A percentile compares a stretch with the other conserved stretches of the same genome.
Evolutionary conservation across 2,329 filamentous ascomycete species (phyloP).

Genomic region (Pestalotiopsis sp.): DNA sequence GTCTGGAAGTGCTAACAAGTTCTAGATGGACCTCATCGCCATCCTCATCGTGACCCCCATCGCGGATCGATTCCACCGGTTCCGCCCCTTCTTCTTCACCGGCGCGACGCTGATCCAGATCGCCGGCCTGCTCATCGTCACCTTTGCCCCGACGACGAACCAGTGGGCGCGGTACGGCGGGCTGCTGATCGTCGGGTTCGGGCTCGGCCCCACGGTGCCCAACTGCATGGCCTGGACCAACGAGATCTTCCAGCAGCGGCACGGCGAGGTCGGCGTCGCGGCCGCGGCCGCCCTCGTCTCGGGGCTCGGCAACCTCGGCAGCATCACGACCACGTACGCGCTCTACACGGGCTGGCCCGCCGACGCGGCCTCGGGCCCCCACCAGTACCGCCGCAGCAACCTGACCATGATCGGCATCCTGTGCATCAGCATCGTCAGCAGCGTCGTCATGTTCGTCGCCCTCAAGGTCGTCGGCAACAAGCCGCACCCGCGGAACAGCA

Average conservation of each 20-base stretch:
- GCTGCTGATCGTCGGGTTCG: slow-evolving; percentile 87
- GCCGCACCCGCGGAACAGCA: slow-evolving; percentile 47
- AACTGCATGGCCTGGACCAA: slow-evolving; percentile 95
- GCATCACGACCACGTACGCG: slow-evolving; percentile 85
- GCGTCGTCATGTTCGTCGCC: slow-evolving; percentile 68
- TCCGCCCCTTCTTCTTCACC: slow-evolving; percentile 81
- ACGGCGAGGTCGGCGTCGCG: slow-evolving; percentile 89
- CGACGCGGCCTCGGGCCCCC: slow-evolving; percentile 68
- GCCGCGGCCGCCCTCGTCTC: slow-evolving; percentile 85
- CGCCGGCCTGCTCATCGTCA: slow-evolving; percentile 76
- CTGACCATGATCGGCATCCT: slow-evolving; percentile 87
- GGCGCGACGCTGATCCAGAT: slow-evolving; percentile 79
- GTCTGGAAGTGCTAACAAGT: slow-evolving; percentile 14
- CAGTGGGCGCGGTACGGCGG: slow-evolving; percentile 87
- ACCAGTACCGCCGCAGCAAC: slow-evolving; percentile 82
- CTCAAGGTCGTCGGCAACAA: slow-evolving; percentile 61
- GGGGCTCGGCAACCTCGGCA: slow-evolving; percentile 83
- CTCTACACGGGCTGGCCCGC: slow-evolving; percentile 85
- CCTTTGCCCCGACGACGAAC: slow-evolving; percentile 67
- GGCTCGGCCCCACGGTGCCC: slow-evolving; percentile 86
- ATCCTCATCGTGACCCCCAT: slow-evolving; percentile 85
- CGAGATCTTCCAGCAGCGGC: slow-evolving; percentile 86
- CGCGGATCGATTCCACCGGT: slow-evolving; percentile 82
- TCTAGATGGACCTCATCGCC: slow-evolving; percentile 80
- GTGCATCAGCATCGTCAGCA: slow-evolving; percentile 74